phyloP scores from a whole-genome alignment of 208 protist species.

The Acanthamoeba royreba region DNA sequence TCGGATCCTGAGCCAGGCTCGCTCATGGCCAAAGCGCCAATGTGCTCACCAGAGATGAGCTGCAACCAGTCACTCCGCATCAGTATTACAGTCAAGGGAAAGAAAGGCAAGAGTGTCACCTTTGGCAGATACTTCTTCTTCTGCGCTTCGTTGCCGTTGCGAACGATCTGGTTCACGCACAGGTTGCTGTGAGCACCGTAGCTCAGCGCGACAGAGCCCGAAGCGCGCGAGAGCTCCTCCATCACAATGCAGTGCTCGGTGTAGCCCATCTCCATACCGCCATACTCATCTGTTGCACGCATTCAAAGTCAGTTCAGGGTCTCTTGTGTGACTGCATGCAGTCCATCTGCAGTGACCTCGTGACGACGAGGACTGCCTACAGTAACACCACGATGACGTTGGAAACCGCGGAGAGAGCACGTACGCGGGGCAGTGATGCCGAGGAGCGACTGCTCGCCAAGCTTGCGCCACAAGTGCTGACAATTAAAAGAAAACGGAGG shows the following conservation, averaged over 20 bases:
- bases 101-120: background rate
- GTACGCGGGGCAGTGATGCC: constrained; percentile 90
- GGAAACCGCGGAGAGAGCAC: background rate
- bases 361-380: background rate
- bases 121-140: constrained; percentile 84
- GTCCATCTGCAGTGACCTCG: no score
- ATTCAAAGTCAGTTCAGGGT: no score
- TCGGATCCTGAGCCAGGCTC: constrained; percentile 92
- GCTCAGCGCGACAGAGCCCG: constrained; percentile 79
- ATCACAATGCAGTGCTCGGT: constrained; percentile 82
- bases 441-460: constrained; percentile 92
- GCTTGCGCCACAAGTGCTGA: constrained; percentile 87
- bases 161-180: constrained; percentile 84
- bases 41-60: constrained; percentile 90
- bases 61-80: constrained; percentile 63
- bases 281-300: constrained; percentile 81
- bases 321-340: no score
- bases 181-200: constrained; percentile 87
- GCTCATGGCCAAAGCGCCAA: constrained; percentile 95
- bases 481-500: background rate
- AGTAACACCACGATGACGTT: constrained; percentile 21
- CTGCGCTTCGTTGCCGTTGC: constrained; percentile 87
- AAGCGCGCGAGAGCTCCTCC: constrained; percentile 80
- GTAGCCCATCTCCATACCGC: constrained; percentile 89
- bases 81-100: background rate